A percentile compares a stretch with the other conserved stretches of the same genome.
Evolutionary conservation across 106 monocot genomes (phyloP).

Genomic region (Phalaenopsis aphrodite): DNA sequence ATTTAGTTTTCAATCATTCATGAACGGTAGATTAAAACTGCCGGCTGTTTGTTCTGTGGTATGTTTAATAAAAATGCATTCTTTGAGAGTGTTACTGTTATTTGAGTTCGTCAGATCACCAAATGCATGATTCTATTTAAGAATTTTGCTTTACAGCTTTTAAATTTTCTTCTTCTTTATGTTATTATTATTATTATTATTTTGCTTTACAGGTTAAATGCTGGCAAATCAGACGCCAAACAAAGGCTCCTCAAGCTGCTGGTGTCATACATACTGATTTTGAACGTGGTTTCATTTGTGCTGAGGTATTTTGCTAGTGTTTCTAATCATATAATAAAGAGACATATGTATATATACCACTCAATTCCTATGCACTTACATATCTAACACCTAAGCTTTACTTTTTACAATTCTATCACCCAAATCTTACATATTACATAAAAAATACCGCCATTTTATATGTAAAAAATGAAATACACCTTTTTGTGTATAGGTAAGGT

Average conservation of each 20-base stretch:
- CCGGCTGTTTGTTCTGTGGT: not conserved
- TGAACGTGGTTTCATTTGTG: slow-evolving; percentile 95
- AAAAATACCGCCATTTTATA: too few species aligned
- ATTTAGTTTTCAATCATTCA: not conserved
- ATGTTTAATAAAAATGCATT: not conserved
- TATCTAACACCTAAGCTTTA: too few species aligned
- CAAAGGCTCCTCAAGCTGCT: slow-evolving; percentile 98
- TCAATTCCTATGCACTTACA: too few species aligned
- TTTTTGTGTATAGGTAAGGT: too few species aligned
- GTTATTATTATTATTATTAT: not conserved
- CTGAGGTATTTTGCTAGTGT: slow-evolving; percentile 52
- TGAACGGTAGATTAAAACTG: not conserved
- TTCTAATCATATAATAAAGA: not conserved
- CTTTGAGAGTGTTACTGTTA: too few species aligned
- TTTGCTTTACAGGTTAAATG: slow-evolving; percentile 73
- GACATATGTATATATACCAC: too few species aligned
- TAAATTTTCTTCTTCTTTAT: too few species aligned
- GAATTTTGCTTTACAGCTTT: slow-evolving; percentile 12
- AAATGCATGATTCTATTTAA: not conserved
- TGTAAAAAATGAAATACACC: too few species aligned
- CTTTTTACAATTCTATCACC: too few species aligned
- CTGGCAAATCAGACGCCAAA: slow-evolving; percentile 95
- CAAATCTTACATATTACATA: too few species aligned
- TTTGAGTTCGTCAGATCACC: not conserved
- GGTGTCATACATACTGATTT: slow-evolving; percentile 92